phyloP scores from a whole-genome alignment of 2,329 filamentous ascomycete species.

The Orbilia quercus region DNA sequence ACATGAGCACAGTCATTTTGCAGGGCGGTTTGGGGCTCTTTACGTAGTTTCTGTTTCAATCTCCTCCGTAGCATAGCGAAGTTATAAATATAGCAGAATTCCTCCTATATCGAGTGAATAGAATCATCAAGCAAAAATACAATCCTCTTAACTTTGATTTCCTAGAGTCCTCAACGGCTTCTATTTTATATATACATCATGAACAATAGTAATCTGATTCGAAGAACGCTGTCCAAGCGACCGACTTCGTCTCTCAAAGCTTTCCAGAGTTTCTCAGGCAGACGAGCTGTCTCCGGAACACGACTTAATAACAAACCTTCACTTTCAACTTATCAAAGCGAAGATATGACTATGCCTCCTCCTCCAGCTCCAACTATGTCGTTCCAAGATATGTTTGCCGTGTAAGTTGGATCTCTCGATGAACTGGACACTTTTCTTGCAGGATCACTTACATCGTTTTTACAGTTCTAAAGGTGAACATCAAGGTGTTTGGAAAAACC shows the following conservation, averaged over 20 bases:
- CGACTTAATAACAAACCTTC: slow-evolving; percentile 38
- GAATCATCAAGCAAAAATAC: slow-evolving; percentile 1
- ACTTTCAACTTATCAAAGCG: slow-evolving; percentile 24
- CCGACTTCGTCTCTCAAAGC: slow-evolving; percentile 15
- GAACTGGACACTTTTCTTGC: not conserved
- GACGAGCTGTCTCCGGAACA: slow-evolving; percentile 24
- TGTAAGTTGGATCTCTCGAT: slow-evolving; percentile 26
- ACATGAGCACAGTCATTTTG: slow-evolving; percentile 8
- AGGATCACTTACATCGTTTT: not conserved
- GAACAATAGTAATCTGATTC: slow-evolving; percentile 16
- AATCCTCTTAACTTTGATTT: not conserved
- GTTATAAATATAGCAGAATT: slow-evolving; percentile 21
- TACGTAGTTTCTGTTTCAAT: slow-evolving; percentile 24
- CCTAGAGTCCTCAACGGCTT: not conserved
- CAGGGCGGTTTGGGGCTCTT: not conserved
- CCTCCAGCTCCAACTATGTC: slow-evolving; percentile 23
- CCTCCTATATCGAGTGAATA: slow-evolving; percentile 9
- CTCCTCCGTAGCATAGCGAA: not conserved
- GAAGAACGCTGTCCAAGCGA: slow-evolving; percentile 25
- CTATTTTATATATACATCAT: slow-evolving; percentile 13
- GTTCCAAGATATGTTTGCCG: slow-evolving; percentile 39
- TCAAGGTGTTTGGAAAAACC: slow-evolving; percentile 31
- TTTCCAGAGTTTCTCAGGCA: slow-evolving; percentile 7
- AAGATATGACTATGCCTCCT: slow-evolving; percentile 19
- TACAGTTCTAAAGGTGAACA: slow-evolving; percentile 37